phyloP scores from a whole-genome alignment of 2,329 filamentous ascomycete genomes.

The Ramularia endophylla region DNA sequence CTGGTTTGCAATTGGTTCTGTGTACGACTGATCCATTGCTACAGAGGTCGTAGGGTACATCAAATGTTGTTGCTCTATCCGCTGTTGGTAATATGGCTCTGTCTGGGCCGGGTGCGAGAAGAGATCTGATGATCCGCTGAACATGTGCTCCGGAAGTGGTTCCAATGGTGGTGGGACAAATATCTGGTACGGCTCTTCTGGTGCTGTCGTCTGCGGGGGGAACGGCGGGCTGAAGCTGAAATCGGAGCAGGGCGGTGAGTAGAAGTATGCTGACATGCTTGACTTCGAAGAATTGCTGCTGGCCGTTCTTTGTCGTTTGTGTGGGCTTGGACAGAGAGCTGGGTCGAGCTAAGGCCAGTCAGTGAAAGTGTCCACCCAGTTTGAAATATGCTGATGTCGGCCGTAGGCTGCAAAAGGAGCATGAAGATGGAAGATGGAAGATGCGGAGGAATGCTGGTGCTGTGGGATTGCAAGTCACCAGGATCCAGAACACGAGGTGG shows the following conservation, averaged over 20 bases:
- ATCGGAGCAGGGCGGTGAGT: conserved; percentile 11
- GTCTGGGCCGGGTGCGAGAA: conserved; percentile 7
- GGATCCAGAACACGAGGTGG: too few relatives aligned
- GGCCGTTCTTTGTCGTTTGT: conserved; percentile 6
- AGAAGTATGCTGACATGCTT: conserved; percentile 20
- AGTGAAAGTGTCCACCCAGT: conserved; percentile 2
- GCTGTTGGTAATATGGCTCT: conserved; percentile 10
- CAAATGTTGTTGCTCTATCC: conserved; percentile 10
- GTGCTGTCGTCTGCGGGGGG: conserved; percentile 4
- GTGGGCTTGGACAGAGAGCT: conserved; percentile 2
- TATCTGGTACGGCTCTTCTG: conserved; percentile 6
- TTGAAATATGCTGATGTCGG: too few relatives aligned
- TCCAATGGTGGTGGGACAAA: conserved; percentile 6
- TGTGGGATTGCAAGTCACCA: not conserved
- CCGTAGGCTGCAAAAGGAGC: too few relatives aligned
- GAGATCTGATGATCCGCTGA: not conserved
- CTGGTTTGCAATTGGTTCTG: not conserved
- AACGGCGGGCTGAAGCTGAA: conserved; percentile 11
- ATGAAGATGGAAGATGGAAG: not conserved
- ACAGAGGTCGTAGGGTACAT: conserved; percentile 7
- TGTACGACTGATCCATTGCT: conserved; percentile 5
- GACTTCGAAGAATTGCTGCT: conserved; percentile 3
- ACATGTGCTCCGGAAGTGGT: conserved; percentile 5
- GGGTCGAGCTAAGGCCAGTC: conserved; percentile 4
- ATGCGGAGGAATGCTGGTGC: not conserved